These are phyloP conservation scores for Hericium coralloides DNA, from an alignment of 768 basidiomycete species.

Conservation along the genomic window DNA sequence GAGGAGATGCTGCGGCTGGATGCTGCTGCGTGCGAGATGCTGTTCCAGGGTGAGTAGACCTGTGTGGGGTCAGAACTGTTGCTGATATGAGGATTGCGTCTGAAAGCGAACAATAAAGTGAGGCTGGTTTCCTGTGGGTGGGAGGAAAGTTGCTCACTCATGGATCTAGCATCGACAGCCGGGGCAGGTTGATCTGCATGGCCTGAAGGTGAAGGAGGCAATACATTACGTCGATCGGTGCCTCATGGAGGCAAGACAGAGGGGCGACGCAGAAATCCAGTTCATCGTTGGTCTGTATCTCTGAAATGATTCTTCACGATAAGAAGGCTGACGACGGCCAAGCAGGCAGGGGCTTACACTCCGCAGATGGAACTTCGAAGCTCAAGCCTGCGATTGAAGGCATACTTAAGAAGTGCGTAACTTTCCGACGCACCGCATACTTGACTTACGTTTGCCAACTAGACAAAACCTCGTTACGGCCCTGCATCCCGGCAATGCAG, in stretches of 20 bases:
- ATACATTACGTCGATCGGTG: slow-evolving; percentile 32
- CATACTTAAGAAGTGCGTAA: neutral
- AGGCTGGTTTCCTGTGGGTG: neutral
- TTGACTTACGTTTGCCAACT: neutral
- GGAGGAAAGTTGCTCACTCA: neutral
- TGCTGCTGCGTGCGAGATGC: neutral
- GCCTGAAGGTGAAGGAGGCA: slow-evolving; percentile 41
- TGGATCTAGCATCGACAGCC: neutral
- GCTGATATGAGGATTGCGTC: neutral
- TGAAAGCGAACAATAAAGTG: neutral
- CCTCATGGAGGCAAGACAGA: slow-evolving; percentile 26
- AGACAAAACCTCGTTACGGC: neutral
- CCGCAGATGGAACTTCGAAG: neutral
- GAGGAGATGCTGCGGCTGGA: neutral
- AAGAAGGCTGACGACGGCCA: neutral
- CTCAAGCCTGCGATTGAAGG: neutral
- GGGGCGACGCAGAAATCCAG: slow-evolving; percentile 25
- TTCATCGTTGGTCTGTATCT: slow-evolving; percentile 33
- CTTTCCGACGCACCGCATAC: neutral
- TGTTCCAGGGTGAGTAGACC: neutral
- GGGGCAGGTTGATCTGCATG: slow-evolving; percentile 36
- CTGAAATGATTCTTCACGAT: neutral
- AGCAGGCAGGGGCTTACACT: neutral
- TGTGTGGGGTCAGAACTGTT: neutral
- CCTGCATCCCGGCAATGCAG: neutral